Percentiles rank a stretch among this genome's conserved stretches.
These are phyloP conservation scores for Candida sphagnicola DNA, from an alignment of 805 yeast species.

Conservation along the genomic window DNA sequence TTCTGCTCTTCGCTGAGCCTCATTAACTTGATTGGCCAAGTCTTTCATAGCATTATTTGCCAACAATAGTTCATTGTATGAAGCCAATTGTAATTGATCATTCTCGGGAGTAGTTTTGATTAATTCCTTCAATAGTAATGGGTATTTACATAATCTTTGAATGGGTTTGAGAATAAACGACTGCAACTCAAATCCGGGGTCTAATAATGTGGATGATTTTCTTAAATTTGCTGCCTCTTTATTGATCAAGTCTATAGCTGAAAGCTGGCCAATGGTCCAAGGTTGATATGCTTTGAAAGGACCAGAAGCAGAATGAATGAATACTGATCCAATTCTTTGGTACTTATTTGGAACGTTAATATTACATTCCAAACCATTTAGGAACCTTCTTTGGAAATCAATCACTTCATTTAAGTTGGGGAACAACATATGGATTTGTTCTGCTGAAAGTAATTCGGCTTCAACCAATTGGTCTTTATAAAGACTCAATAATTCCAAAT, in stretches of 20 bases:
- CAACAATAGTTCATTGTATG: constrained; percentile 60
- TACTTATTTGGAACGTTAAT: constrained; percentile 65
- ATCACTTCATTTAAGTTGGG: constrained; percentile 81
- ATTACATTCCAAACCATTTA: constrained; percentile 87
- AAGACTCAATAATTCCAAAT: constrained; percentile 66
- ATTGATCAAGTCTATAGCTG: constrained; percentile 77
- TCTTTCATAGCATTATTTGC: constrained; percentile 76
- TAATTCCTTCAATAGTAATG: constrained; percentile 73
- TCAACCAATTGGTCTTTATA: constrained; percentile 67
- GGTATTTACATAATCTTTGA: constrained; percentile 94
- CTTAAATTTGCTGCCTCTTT: constrained; percentile 56
- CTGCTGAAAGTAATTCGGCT: constrained; percentile 68
- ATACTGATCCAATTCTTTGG: constrained; percentile 86
- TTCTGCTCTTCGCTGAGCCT: constrained; percentile 89
- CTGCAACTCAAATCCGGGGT: constrained; percentile 85
- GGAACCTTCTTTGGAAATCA: constrained; percentile 87
- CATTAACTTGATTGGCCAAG: constrained; percentile 86
- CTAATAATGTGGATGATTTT: constrained; percentile 57
- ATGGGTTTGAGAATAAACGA: constrained; percentile 89
- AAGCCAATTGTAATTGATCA: constrained; percentile 16
- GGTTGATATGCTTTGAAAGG: constrained; percentile 90
- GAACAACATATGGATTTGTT: constrained; percentile 74
- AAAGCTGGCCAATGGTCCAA: constrained; percentile 87
- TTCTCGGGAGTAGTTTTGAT: constrained; percentile 55
- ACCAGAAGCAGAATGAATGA: constrained; percentile 72